Percentiles rank a stretch among this genome's conserved stretches.
Conservation (phyloP, 768 basidiomycete genomes). For the Mycena albidolilacea region DNA sequence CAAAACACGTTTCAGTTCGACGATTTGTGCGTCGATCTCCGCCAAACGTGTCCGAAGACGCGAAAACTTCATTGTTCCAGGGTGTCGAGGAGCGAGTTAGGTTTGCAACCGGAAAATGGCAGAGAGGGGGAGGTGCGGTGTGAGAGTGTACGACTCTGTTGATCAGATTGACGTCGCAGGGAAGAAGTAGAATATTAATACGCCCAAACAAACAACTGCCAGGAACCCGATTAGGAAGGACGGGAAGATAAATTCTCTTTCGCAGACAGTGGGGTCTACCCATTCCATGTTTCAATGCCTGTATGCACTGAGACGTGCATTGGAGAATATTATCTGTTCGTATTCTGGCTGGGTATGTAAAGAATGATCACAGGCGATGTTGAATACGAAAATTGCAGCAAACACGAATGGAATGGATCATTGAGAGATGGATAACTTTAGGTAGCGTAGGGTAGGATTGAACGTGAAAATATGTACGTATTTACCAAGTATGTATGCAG, state of each 20-base stretch:
- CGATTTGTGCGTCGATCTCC: background rate
- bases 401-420: background rate
- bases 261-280: no score
- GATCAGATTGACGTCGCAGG: background rate
- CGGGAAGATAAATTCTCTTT: no score
- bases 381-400: background rate
- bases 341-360: no score
- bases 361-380: no score
- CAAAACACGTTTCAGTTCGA: background rate
- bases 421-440: constrained; percentile 10
- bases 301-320: no score
- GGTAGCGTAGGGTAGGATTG: constrained; percentile 4
- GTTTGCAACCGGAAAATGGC: no score
- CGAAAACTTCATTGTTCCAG: background rate
- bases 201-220: background rate
- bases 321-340: no score
- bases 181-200: background rate
- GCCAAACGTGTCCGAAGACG: background rate
- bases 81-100: no score
- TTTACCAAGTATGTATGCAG: background rate
- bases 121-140: no score
- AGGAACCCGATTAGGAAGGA: background rate
- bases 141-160: no score
- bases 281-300: no score
- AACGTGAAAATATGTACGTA: background rate